A percentile compares a stretch with the other conserved stretches of the same genome.
These are phyloP conservation scores for Aspergillus sclerotiicarbonarius DNA, from an alignment of 495 filamentous ascomycete species.

Conservation along the genomic window DNA sequence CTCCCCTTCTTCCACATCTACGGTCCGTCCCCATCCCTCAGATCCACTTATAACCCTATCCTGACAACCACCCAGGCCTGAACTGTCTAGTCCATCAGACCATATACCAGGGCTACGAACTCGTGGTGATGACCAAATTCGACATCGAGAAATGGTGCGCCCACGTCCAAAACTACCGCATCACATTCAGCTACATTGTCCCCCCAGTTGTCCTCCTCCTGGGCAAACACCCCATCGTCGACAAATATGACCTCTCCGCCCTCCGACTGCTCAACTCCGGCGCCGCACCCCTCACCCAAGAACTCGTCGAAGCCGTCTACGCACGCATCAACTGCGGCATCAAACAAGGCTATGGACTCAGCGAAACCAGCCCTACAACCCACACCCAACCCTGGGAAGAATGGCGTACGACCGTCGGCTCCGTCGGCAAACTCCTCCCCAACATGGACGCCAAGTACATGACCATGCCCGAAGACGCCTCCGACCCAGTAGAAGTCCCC, in stretches of 20 bases:
- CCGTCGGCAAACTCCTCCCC: constrained; percentile 75
- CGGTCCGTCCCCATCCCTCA: constrained; percentile 39
- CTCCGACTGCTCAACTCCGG: constrained; percentile 86
- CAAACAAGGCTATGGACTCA: constrained; percentile 89
- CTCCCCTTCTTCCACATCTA: constrained; percentile 97
- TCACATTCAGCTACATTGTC: constrained; percentile 79
- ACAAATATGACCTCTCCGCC: constrained; percentile 75
- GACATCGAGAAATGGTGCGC: constrained; percentile 76
- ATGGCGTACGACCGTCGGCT: constrained; percentile 76
- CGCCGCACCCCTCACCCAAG: constrained; percentile 81
- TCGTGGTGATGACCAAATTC: constrained; percentile 80
- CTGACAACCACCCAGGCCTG: constrained; percentile 56
- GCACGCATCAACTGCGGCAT: constrained; percentile 69
- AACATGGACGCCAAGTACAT: constrained; percentile 81
- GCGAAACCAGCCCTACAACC: constrained; percentile 62
- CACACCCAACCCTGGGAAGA: constrained; percentile 67
- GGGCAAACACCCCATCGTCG: constrained; percentile 72
- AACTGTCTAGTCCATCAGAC: constrained; percentile 62
- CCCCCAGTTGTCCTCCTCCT: constrained; percentile 83
- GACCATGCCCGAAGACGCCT: constrained; percentile 53
- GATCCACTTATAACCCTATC: not conserved
- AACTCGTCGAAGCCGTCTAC: constrained; percentile 79
- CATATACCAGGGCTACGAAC: constrained; percentile 64
- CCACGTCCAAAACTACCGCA: constrained; percentile 67
- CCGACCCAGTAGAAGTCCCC: constrained; percentile 56